Percentiles rank a stretch among this genome's conserved stretches.
Conservation (phyloP, 2,329 filamentous ascomycete species). For the Aureobasidium namibiae region DNA sequence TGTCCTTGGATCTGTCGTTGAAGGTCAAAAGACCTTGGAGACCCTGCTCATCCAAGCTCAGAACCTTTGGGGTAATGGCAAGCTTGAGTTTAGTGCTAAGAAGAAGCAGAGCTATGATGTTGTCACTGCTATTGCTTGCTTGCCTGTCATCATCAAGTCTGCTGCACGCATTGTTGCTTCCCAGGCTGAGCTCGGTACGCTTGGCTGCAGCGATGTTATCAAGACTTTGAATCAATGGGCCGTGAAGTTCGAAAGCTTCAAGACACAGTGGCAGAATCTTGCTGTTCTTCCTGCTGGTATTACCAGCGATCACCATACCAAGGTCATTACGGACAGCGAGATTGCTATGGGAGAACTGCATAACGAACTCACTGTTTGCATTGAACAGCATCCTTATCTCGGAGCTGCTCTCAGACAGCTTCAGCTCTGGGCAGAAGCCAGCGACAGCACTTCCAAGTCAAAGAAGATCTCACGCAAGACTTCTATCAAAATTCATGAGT, state of each 20-base stretch:
- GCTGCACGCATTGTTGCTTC: slow-evolving; percentile 54
- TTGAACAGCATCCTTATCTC: slow-evolving; percentile 14
- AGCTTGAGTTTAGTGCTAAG: not conserved
- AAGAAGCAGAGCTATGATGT: slow-evolving; percentile 1
- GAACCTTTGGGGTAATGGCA: slow-evolving; percentile 18
- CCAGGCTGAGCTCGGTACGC: slow-evolving; percentile 57
- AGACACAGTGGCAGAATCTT: not conserved
- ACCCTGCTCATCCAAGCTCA: slow-evolving; percentile 27
- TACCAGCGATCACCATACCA: not conserved
- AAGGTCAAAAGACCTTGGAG: slow-evolving; percentile 28
- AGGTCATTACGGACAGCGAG: not conserved
- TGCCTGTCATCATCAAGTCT: slow-evolving; percentile 60
- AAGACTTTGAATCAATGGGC: not conserved
- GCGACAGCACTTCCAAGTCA: not conserved
- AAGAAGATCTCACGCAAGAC: not conserved
- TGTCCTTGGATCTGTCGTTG: slow-evolving; percentile 31
- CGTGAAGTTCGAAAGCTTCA: not conserved
- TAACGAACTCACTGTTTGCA: not conserved
- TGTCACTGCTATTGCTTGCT: slow-evolving; percentile 44
- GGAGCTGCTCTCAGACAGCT: slow-evolving; percentile 15
- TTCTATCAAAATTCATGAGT: slow-evolving; percentile 26
- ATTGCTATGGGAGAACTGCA: not conserved
- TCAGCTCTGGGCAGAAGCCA: slow-evolving; percentile 12
- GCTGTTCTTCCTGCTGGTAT: slow-evolving; percentile 1
- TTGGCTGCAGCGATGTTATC: slow-evolving; percentile 14